Evolutionary conservation across 257 asterid species (phyloP), one percentile per base, ranked within the genome.

Genomic region (Solanum acaule): DNA sequence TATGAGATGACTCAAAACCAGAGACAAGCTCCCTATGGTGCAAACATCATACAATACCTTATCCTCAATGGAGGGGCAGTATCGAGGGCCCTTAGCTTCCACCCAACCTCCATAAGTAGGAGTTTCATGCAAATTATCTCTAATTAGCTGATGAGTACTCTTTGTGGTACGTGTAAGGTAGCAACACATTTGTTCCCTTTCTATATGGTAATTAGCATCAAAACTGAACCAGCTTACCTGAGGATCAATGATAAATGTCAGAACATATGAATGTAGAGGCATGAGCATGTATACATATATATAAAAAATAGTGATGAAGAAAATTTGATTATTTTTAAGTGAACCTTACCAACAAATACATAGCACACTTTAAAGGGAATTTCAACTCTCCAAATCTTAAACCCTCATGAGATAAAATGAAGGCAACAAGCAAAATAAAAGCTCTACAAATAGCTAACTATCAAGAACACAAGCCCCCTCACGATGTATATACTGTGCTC

Each of bases 21-120:
- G 42, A 82, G 34, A 52, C 75, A 79, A 87, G 23, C 71, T 82
- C 52, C 46, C 89, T 49, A 44, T 18, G 71, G 46, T 42, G 86
- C 38, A n/a, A 73, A 52, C 52, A 87, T 83, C 84, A 56, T 23
- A 94, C 18, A 76, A 31, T 88, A 97, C 99, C 98, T 97, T 97
- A 88, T 97, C 99, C 93, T 97, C 99, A 86, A 97, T 97, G 88
- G 99, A 94, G 87, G 99, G 99, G 96, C 99, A 97, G 93, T 97
- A 97, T 90, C 99, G 96, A 90, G 99, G 99, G 84, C 99, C 99
- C 94, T 95, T 97, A 65, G 99, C 98, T 90, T 94, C 98, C 87
- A 97, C 98, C 99, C 99, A 97, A 87, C 99, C 99, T 90, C 99
- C 98, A 93, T 97, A 97, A 63, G 99, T 95, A 40, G 99, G 99